Base-by-base conservation (phyloP, 2,329 filamentous ascomycete genomes). In the Cladosporium austrohemisphaericum region DNA sequence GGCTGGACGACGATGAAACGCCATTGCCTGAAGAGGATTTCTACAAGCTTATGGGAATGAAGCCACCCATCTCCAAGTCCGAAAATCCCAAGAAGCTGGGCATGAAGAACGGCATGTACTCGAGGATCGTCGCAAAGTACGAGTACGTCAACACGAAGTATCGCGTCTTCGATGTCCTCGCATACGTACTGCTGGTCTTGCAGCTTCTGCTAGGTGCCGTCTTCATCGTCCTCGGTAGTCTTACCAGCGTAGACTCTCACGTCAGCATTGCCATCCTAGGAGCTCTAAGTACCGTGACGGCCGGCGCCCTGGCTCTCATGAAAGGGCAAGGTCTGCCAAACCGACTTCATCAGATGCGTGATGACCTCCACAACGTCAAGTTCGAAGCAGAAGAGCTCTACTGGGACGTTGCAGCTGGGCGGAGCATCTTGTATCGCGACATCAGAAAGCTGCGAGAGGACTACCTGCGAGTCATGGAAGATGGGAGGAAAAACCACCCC, bases 251-350 rank as follows among this genome's bases (percentile, higher is more conserved):
- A 14, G 57, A 61, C 32, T 56, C 57, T 11, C 63, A 67, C 22
- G 50, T 63, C 16, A 57, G 61, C n/a, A 60, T 66, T 18, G 63
- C 61, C 3, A 47, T 61, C 2, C 54, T 67, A 0, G 63, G 64
- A 5, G 65, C 65, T 1, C 52, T 68, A 10, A 62, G 60, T 36
- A 65, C 63, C 2, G 60, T 68, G 4, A 58, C 67, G 3, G 65
- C 59, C 7, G 66, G 66, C 3, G 48, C 59, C 13, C 48, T 69
- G 37, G 61, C 63, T 14, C 32, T 69, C n/a, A 62, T 64, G 54
- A 64, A 62, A 40, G 67, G 65, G 0, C 64, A 67, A 52, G 64
- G 66, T 1, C 48, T 68, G n/a, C 64, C 66, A n/a, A 65, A 61
- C 41, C 52, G 65, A 3, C 47, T 68, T n/a, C 49, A 64, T 20